Conservation (phyloP, 371 early-diverging fungal species). For the Mortierella sp. region DNA sequence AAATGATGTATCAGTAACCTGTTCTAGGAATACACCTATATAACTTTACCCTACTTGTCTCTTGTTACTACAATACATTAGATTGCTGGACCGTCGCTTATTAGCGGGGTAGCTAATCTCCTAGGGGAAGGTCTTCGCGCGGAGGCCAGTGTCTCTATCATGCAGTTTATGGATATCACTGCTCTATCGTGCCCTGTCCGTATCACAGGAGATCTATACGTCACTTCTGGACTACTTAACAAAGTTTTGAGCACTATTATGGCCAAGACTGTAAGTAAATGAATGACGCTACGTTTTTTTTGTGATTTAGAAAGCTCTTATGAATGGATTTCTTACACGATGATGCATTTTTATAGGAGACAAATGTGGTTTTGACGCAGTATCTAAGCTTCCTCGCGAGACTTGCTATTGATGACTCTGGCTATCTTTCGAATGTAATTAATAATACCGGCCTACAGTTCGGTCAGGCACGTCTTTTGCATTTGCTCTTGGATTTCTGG, state of each 20-base stretch:
- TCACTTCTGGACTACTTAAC: conserved; percentile 66
- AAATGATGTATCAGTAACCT: background rate
- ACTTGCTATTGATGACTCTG: conserved; percentile 71
- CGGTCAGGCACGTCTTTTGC: conserved; percentile 60
- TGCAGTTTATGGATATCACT: conserved; percentile 71
- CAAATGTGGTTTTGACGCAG: conserved; percentile 73
- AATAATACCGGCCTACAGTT: conserved; percentile 63
- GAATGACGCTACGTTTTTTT: background rate
- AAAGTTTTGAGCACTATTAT: conserved; percentile 66
- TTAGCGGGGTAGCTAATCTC: conserved; percentile 66
- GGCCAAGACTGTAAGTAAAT: conserved; percentile 63
- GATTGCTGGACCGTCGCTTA: conserved; percentile 61
- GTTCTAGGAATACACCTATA: background rate
- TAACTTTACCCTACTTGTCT: background rate
- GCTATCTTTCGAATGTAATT: conserved; percentile 62
- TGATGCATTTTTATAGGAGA: conserved; percentile 52
- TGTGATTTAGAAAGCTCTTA: background rate
- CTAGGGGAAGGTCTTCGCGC: conserved; percentile 66
- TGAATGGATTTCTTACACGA: background rate
- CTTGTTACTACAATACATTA: conserved; percentile 17
- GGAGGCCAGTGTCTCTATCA: conserved; percentile 73
- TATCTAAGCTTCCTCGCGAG: conserved; percentile 76
- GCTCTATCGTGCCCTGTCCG: conserved; percentile 66
- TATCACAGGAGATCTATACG: conserved; percentile 64
- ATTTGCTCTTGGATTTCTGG: conserved; percentile 69